phyloP scores from a whole-genome alignment of 768 basidiomycete genomes.

The Lactifluus subvellereus region DNA sequence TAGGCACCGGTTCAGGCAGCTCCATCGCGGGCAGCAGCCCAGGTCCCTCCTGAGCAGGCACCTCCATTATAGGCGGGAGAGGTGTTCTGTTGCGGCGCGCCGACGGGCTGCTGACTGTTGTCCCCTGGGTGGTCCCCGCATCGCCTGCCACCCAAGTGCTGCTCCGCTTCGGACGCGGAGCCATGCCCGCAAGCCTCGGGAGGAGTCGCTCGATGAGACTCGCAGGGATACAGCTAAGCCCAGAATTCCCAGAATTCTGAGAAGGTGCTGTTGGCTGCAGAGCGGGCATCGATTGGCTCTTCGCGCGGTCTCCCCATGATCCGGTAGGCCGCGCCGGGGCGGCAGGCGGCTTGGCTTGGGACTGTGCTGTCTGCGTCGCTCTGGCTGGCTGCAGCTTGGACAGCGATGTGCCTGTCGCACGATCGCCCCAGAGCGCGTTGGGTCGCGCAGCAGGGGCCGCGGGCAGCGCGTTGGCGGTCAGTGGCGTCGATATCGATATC shows the following conservation, averaged over 20 bases:
- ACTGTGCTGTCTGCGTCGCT: neutral
- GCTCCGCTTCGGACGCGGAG: neutral
- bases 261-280: neutral
- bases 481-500: too few species aligned
- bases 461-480: too few species aligned
- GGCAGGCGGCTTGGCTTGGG: neutral
- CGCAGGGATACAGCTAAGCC: neutral
- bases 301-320: neutral
- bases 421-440: neutral
- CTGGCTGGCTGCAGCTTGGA: neutral
- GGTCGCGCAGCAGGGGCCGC: too few species aligned
- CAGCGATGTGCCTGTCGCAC: neutral
- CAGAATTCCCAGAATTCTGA: neutral
- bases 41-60: neutral
- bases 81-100: neutral
- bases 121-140: neutral
- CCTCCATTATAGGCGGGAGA: neutral
- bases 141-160: neutral
- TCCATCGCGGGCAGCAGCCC: neutral
- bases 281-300: neutral
- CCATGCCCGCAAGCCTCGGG: neutral
- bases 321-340: neutral
- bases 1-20: neutral
- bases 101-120: neutral
- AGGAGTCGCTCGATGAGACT: conserved; percentile 3